phyloP scores from a whole-genome alignment of 2,329 filamentous ascomycete species.

The Bretziella fagacearum region DNA sequence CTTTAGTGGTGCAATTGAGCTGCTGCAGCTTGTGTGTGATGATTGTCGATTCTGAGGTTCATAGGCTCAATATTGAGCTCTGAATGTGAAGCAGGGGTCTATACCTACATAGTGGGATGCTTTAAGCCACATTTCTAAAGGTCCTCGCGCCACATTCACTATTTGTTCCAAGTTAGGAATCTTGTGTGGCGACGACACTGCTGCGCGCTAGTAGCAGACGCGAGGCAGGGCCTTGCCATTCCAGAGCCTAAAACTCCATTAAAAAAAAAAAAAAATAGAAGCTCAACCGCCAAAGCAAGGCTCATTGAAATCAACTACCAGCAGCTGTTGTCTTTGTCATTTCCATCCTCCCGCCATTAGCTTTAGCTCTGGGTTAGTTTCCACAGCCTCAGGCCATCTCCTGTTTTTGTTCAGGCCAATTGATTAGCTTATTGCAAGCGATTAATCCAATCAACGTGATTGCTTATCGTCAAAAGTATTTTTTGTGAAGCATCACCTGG shows the following conservation, averaged over 20 bases:
- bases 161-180: not conserved
- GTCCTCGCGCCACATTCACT: not conserved
- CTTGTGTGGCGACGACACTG: constrained; percentile 5
- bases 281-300: not conserved
- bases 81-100: no score
- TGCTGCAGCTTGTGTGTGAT: no score
- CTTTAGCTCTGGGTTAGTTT: not conserved
- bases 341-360: not conserved
- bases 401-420: not conserved
- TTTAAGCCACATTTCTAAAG: not conserved
- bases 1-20: no score
- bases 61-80: no score
- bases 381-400: not conserved
- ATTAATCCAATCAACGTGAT: not conserved
- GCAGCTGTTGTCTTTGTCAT: not conserved
- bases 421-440: not conserved
- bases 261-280: constrained; percentile 7
- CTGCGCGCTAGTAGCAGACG: constrained; percentile 4
- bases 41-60: no score
- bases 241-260: constrained; percentile 1
- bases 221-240: constrained; percentile 1
- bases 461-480: not conserved
- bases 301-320: not conserved
- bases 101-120: no score
- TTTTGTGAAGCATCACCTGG: not conserved